These are phyloP conservation scores for Silene uniflora DNA, from an alignment of 148 eudicot genomes.

Conservation along the genomic window DNA sequence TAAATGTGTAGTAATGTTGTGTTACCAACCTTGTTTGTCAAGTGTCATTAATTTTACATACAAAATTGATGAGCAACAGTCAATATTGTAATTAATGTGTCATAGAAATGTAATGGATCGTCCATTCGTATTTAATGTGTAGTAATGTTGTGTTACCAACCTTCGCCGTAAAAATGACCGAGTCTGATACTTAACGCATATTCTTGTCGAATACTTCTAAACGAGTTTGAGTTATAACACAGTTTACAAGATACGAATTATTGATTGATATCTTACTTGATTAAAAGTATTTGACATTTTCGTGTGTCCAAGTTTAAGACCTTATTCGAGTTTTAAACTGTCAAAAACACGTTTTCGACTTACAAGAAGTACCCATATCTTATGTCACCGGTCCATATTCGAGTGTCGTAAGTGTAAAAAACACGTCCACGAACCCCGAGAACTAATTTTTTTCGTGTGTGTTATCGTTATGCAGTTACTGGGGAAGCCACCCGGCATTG, in stretches of 20 bases:
- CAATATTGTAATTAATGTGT: background rate
- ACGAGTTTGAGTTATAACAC: no score
- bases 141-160: background rate
- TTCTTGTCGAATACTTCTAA: no score
- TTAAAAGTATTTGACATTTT: no score
- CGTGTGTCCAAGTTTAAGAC: no score
- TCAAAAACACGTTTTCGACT: no score
- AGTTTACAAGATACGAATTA: no score
- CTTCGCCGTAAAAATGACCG: no score
- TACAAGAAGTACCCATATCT: no score
- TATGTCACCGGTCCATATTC: background rate
- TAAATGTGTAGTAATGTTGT: background rate
- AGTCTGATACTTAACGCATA: no score
- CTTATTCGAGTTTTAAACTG: no score
- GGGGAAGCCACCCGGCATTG: conserved; percentile 69
- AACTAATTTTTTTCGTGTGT: background rate
- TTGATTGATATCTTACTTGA: no score
- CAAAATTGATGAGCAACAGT: background rate
- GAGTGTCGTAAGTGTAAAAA: background rate
- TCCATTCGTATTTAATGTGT: background rate
- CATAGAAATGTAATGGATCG: background rate
- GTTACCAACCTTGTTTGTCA: background rate
- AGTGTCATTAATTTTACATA: background rate
- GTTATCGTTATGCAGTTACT: conserved; percentile 45
- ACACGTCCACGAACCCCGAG: background rate